Evolutionary conservation across 2,329 filamentous ascomycete species (phyloP), one percentile per base, ranked within the genome.

Genomic region (Aureobasidium vineae): DNA sequence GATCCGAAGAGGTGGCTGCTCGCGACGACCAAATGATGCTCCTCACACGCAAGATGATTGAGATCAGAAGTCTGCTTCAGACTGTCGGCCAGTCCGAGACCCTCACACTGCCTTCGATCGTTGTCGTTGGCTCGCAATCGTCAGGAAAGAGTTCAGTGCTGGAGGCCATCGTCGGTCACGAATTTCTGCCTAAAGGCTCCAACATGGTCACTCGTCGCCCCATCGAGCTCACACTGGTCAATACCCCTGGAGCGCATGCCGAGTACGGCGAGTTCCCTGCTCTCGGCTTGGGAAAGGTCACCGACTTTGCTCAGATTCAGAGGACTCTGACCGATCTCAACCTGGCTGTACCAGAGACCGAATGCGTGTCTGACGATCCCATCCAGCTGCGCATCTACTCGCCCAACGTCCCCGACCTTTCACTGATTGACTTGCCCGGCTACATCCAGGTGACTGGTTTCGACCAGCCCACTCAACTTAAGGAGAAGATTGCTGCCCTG

Each of bases 21-120:
- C 87, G 88, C 73, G 95, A 99, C 73, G 95, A 99, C 76, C 95
- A 99, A 78, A 99, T 99, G 94, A 99, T 99, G 95, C 84, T 97
- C 71, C 82, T 99, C 74, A 99, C 96, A 1, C 94, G 95, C 81
- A 98, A 98, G 80, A 99, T 99, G 95, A 99, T 99, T 74, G 95
- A 99, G 81, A 98, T 99, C 66, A 85, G 96, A 71, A 93, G 89
- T 71, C 91, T 99, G 66, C 83, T 99, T 28, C 90, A 96, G 74
- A 91, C 89, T 31, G 90, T 99, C 54, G 96, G 93, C 40, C 94
- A 99, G 80, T 96, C 93, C 0, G 92, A 90, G 70, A 87, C 91
- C 3, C 81, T 99, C 69, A 94, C 90, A 1, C 81, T 99, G 26
- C 95, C 95, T 0, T 98, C 96, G 0, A 99, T 99, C 67, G 95